Conservation (phyloP, 163 green algal genomes). For the Scenedesmus sp. region DNA sequence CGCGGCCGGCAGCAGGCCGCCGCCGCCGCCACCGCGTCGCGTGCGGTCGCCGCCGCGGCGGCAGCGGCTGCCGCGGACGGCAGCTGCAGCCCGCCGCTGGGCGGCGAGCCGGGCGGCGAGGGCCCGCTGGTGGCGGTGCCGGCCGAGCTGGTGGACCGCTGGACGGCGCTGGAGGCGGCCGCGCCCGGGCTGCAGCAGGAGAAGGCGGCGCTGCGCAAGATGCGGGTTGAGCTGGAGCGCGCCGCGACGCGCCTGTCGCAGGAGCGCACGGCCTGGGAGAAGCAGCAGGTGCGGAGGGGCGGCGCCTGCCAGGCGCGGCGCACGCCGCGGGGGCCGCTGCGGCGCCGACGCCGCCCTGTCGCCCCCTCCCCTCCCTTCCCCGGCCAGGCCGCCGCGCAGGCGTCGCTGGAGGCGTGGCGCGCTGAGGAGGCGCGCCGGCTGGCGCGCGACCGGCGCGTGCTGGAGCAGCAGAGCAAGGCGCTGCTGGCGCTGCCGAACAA, state of each 20-base stretch:
- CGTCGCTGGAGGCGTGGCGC: slow-evolving; percentile 52
- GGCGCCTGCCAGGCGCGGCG: neutral
- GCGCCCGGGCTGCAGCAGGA: slow-evolving; percentile 34
- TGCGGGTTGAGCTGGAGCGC: slow-evolving; percentile 65
- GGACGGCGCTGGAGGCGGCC: slow-evolving; percentile 19
- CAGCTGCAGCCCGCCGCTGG: slow-evolving; percentile 1
- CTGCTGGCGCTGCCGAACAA: slow-evolving; percentile 75
- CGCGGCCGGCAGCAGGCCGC: neutral
- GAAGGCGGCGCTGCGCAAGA: slow-evolving; percentile 42
- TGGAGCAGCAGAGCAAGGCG: slow-evolving; percentile 73
- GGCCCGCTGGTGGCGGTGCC: neutral
- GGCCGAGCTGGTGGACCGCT: neutral
- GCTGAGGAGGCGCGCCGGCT: slow-evolving; percentile 57
- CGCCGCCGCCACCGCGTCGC: neutral
- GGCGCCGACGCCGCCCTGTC: neutral
- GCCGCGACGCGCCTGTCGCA: slow-evolving; percentile 58
- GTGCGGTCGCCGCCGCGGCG: no score
- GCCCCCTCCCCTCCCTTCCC: neutral
- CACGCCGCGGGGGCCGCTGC: no score
- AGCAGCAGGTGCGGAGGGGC: slow-evolving; percentile 46
- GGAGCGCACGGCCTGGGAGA: slow-evolving; percentile 59
- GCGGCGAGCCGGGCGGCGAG: no score
- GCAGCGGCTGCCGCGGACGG: no score
- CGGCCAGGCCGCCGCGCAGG: slow-evolving; percentile 53
- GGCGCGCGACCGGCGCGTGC: slow-evolving; percentile 59